Base-by-base conservation (phyloP, 2,329 filamentous ascomycete species). In the Akanthomyces muscarius region DNA sequence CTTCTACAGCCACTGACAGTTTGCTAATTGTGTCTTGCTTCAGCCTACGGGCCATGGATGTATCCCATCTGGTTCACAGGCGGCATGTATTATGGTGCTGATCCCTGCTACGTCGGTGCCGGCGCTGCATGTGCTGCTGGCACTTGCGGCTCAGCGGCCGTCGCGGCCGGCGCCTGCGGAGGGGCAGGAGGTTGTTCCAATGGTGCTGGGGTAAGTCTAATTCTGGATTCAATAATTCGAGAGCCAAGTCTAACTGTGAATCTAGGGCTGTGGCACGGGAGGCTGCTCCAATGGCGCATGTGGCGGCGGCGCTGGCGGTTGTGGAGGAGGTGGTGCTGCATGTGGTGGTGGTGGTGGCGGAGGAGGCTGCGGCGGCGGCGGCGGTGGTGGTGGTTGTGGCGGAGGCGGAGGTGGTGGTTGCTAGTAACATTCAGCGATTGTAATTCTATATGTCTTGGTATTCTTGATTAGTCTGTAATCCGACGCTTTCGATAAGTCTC, bases 11-110 rank as follows among this genome's bases (percentile, higher is more conserved):
- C 25, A 56, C 13, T 16, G 23, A 11, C 25, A 28, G 38, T 7
- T 4, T 30, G 28, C 42, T 47, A 23, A 25, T 28, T 5, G n/a
- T 36, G 8, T 44, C 11, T 6, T 8, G 13, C 44, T 38, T 14
- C 25, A 72, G 71, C 81, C 71, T 81, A 82, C 63, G 77, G 76
- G 0, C 81, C 82, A 0, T 83, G 73, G 41, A 74, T 79, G 64
- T 77, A 76, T 41, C 75, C 80, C 0, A 52, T 75, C 8, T 79
- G 77, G 66, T 76, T 78, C 64, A 76, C 75, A 0, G 78, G 77
- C 0, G 76, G 73, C 2, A 67, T 81, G 52, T 85, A 85, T 66
- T 78, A 77, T 55, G 79, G 74, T 3, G 76, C 74, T 7, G 75
- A 78, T 58, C 80, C 81, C 0, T 74, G 75, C 1, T 69, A 67